Conservation (phyloP, 1,139 yeast genomes). For the Blastobotrys ciferrii region DNA sequence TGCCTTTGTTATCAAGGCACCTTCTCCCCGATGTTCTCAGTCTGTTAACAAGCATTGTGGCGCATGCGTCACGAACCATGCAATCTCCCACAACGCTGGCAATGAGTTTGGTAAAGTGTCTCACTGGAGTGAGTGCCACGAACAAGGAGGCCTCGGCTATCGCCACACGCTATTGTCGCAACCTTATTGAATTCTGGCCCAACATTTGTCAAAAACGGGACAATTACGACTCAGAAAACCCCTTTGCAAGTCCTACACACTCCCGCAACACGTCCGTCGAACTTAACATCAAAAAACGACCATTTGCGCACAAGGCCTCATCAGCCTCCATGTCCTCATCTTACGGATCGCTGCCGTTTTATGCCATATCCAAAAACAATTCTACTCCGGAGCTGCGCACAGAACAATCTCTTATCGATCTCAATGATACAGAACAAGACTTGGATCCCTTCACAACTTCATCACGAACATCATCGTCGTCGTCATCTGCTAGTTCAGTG, state of each 20-base stretch:
- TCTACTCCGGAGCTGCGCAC: conserved; percentile 20
- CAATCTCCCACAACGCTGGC: conserved; percentile 30
- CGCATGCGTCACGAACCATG: conserved; percentile 21
- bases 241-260: conserved; percentile 7
- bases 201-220: conserved; percentile 17
- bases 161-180: conserved; percentile 29
- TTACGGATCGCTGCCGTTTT: conserved; percentile 4
- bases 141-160: conserved; percentile 30
- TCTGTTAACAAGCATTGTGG: conserved; percentile 22
- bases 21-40: conserved; percentile 26
- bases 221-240: conserved; percentile 12
- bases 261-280: conserved; percentile 6
- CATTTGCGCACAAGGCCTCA: conserved; percentile 5
- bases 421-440: background rate
- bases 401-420: background rate
- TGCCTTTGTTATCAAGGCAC: conserved; percentile 26
- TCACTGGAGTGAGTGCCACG: conserved; percentile 31
- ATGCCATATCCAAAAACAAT: conserved; percentile 16
- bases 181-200: conserved; percentile 34
- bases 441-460: conserved; percentile 2
- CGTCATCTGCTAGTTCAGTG: background rate
- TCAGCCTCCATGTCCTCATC: conserved; percentile 10
- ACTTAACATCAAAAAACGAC: conserved; percentile 6
- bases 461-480: conserved; percentile 2
- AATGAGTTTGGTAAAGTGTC: conserved; percentile 35